These are phyloP conservation scores for Axilococcus clingmanii DNA, from an alignment of 139 green algal species.

Conservation along the genomic window DNA sequence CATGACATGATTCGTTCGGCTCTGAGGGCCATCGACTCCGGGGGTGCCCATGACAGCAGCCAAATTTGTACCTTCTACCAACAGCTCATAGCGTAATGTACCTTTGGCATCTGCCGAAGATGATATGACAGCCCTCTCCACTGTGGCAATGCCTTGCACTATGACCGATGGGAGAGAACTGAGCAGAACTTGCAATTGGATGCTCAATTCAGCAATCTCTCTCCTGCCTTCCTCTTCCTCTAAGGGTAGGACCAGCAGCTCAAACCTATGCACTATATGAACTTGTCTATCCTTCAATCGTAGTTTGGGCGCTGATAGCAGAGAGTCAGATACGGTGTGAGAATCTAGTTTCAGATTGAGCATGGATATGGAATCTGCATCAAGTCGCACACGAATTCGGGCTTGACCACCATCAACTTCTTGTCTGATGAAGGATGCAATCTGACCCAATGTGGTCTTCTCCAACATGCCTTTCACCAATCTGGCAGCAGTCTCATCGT, in stretches of 20 bases:
- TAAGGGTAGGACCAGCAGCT: background rate
- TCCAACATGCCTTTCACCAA: slow-evolving; percentile 89
- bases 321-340: slow-evolving; percentile 29
- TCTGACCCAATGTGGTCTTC: slow-evolving; percentile 77
- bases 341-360: slow-evolving; percentile 73
- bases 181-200: slow-evolving; percentile 36
- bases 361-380: slow-evolving; percentile 43
- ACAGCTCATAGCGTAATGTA: background rate
- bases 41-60: slow-evolving; percentile 69
- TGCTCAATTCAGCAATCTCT: background rate
- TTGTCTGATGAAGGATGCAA: slow-evolving; percentile 40
- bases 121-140: slow-evolving; percentile 88
- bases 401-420: background rate
- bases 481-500: slow-evolving; percentile 58
- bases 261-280: background rate
- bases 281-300: slow-evolving; percentile 60
- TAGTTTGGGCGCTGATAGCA: slow-evolving; percentile 36
- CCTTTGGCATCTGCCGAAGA: slow-evolving; percentile 9
- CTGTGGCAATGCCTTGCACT: slow-evolving; percentile 73
- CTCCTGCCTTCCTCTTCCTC: slow-evolving; percentile 2
- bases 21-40: slow-evolving; percentile 64
- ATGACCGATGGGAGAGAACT: slow-evolving; percentile 58
- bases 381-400: slow-evolving; percentile 26
- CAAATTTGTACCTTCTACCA: slow-evolving; percentile 53
- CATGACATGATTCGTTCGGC: slow-evolving; percentile 88